Conservation (phyloP, 495 filamentous ascomycete genomes). For the Chaetomium tenue region DNA sequence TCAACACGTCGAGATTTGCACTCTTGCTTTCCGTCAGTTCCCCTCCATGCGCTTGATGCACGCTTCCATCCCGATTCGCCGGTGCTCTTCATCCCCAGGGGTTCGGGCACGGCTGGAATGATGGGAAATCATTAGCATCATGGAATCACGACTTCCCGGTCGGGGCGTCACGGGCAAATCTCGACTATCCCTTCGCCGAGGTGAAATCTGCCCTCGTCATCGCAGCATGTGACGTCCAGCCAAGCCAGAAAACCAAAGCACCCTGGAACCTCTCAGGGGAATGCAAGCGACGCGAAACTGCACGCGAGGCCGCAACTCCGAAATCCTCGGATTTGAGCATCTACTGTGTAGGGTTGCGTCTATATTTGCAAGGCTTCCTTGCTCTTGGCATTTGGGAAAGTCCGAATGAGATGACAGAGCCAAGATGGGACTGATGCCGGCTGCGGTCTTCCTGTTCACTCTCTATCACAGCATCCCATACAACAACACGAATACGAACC, state of each 20-base stretch:
- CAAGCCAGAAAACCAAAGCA: not conserved
- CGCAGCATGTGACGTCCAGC: not conserved
- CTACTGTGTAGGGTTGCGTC: not conserved
- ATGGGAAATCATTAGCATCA: not conserved
- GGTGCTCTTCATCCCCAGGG: not conserved
- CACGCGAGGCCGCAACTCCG: not conserved
- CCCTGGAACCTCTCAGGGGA: not conserved
- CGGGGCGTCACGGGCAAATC: not conserved
- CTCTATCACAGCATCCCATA: no score
- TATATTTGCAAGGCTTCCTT: no score
- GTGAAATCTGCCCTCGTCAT: not conserved
- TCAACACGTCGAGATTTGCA: not conserved
- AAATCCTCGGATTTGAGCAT: not conserved
- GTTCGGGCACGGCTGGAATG: constrained; percentile 1
- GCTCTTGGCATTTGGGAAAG: not conserved
- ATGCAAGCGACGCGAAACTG: not conserved
- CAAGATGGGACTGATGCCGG: not conserved
- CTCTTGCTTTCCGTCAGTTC: constrained; percentile 3
- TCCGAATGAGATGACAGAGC: not conserved
- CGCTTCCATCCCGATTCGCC: constrained; percentile 15
- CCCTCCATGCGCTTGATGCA: not conserved
- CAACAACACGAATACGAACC: no score
- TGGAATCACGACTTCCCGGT: not conserved
- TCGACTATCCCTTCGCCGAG: constrained; percentile 1
- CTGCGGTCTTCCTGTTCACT: not conserved